These are phyloP conservation scores for Rubia tinctorum DNA, from an alignment of 305 asterid genomes.

Conservation along the genomic window DNA sequence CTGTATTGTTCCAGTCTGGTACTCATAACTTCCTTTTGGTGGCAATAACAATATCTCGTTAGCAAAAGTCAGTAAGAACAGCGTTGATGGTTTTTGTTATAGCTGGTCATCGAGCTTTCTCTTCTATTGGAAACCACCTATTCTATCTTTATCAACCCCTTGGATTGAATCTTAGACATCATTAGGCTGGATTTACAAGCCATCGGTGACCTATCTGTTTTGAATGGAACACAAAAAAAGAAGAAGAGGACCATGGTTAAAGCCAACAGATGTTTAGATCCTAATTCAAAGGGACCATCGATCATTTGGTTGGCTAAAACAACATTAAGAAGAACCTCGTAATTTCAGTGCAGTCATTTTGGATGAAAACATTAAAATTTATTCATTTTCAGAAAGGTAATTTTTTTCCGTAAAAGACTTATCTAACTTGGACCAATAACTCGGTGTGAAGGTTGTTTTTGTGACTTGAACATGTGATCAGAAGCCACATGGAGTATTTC, in stretches of 20 bases:
- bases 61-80: background rate
- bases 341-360: background rate
- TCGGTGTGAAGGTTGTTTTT: background rate
- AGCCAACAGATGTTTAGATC: background rate
- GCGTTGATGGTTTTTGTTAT: background rate
- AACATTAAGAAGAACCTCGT: background rate
- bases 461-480: background rate
- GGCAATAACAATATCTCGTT: background rate
- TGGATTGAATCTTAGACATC: background rate
- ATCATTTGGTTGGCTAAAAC: background rate
- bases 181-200: background rate
- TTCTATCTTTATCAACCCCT: background rate
- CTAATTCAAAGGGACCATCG: too few species aligned
- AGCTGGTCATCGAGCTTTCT: background rate
- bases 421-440: background rate
- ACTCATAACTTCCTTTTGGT: background rate
- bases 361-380: too few species aligned
- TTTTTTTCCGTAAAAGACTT: background rate
- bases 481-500: background rate
- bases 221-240: too few species aligned
- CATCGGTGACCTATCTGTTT: background rate
- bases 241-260: too few species aligned
- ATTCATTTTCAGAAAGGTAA: background rate
- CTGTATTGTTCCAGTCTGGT: background rate
- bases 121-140: background rate